phyloP scores from a whole-genome alignment of 257 asterid species.

The Penstemon eatonii region DNA sequence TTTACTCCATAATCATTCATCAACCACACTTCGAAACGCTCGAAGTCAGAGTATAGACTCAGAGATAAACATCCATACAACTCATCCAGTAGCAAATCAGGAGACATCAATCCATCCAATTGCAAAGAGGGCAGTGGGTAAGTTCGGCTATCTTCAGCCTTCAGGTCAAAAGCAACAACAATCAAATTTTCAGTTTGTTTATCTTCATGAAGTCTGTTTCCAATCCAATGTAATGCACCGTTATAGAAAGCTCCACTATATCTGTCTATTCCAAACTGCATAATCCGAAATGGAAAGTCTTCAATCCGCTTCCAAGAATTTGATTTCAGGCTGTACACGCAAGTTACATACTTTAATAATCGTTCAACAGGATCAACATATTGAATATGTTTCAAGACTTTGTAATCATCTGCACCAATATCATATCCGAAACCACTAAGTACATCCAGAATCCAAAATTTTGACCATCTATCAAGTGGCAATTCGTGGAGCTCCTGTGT shows the following conservation, averaged over 20 bases:
- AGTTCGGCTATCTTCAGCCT: background rate
- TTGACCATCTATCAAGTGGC: background rate
- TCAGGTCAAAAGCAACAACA: slow-evolving; percentile 7
- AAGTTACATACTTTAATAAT: background rate
- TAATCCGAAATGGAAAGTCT: too few relatives aligned
- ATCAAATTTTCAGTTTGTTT: background rate
- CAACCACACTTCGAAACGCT: background rate
- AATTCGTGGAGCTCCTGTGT: slow-evolving; percentile 8
- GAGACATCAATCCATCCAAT: background rate
- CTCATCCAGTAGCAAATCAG: background rate
- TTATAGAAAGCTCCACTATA: too few relatives aligned
- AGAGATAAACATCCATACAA: slow-evolving; percentile 9
- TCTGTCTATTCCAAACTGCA: too few relatives aligned
- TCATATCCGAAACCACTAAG: slow-evolving; percentile 18
- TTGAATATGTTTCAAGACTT: background rate
- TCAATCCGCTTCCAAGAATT: slow-evolving; percentile 7
- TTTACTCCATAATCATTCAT: background rate
- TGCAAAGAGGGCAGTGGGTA: background rate
- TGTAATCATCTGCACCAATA: background rate
- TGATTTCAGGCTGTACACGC: slow-evolving; percentile 3
- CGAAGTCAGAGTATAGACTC: background rate
- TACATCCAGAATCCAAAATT: background rate
- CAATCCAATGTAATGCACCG: too few relatives aligned
- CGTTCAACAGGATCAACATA: background rate
- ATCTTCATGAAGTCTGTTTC: background rate